These are phyloP conservation scores for Entomortierella beljakovae DNA, from an alignment of 192 early-diverging fungal species.

Conservation along the genomic window DNA sequence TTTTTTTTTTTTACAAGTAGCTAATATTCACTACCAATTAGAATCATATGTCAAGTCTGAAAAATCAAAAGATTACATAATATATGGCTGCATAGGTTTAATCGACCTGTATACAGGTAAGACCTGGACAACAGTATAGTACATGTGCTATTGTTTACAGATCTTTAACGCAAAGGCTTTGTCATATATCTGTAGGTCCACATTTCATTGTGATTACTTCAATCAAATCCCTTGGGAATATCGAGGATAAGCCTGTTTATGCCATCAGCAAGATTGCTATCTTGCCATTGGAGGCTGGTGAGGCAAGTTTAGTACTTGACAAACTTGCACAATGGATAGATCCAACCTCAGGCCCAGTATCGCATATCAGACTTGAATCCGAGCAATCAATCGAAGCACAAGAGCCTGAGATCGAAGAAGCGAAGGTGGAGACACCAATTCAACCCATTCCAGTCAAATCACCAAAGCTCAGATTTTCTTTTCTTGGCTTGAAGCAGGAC, in stretches of 20 bases:
- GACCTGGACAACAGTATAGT: not conserved
- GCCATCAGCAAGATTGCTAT: slow-evolving; percentile 54
- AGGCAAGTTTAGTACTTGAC: slow-evolving; percentile 35
- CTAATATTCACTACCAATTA: not conserved
- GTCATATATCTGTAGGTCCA: slow-evolving; percentile 12
- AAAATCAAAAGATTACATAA: slow-evolving; percentile 30
- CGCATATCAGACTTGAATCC: not conserved
- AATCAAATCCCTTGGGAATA: slow-evolving; percentile 45
- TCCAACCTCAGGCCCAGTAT: not conserved
- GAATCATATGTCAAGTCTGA: slow-evolving; percentile 29
- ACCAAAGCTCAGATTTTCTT: slow-evolving; percentile 38
- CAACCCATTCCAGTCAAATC: slow-evolving; percentile 11
- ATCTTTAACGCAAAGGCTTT: not conserved
- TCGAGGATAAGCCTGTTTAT: slow-evolving; percentile 54
- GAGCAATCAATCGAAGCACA: not conserved
- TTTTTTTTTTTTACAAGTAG: too few species aligned
- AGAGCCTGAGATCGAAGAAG: not conserved
- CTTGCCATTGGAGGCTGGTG: slow-evolving; percentile 42
- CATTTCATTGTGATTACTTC: slow-evolving; percentile 54
- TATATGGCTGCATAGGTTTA: slow-evolving; percentile 46
- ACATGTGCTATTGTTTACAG: not conserved
- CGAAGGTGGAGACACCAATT: not conserved
- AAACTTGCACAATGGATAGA: slow-evolving; percentile 12
- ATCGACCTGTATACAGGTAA: slow-evolving; percentile 41
- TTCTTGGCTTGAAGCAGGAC: slow-evolving; percentile 29